Evolutionary conservation across 768 basidiomycete genomes (phyloP), one percentile per base, ranked within the genome.

Genomic region (Pleurotus tuber-regium): DNA sequence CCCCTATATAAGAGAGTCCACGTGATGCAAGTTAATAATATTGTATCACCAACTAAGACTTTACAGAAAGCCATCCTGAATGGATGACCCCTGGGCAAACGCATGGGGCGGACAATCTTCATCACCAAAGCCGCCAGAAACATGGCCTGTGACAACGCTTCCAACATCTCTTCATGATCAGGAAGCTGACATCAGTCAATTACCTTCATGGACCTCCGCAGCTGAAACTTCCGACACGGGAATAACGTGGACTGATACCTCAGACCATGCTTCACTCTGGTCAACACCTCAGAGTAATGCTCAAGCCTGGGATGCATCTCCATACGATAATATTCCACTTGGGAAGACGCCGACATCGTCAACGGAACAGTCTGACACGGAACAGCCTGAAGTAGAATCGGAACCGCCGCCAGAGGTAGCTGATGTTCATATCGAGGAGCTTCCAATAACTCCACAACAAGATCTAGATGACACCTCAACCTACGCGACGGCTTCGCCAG

Each of bases 41-140:
- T n/a, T n/a, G n/a, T n/a, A n/a, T n/a, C n/a, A n/a, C n/a, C n/a
- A n/a, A n/a, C n/a, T n/a, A n/a, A n/a, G n/a, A n/a, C n/a, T n/a
- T n/a, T n/a, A n/a, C n/a, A n/a, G n/a, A n/a, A n/a, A n/a, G n/a
- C n/a, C 43, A 39, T 36, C 48, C 25, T 31, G 35, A 25, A 89
- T 89, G 86, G 86, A 89, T 58, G 83, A 90, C 66, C 83, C 86
- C 42, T 91, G 87, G 83, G 79, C 80, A 35, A 85, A 84, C 65
- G 78, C 82, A 50, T 87, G 84, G 85, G 77, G 73, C 50, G 79
- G 82, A 54, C 63, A 19, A 23, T 24, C 46, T 19, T 12, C 46
- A 16, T 48, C 80, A 41, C 57, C 70, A 18, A 71, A 73, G 51
- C 54, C 59, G 26, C 50, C 40, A 43, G 38, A 42, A 21, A n/a